Percentiles rank a stretch among this genome's conserved stretches.
Evolutionary conservation across 2,329 filamentous ascomycete genomes (phyloP).

Genomic region (Cladosporium sphaerospermum): DNA sequence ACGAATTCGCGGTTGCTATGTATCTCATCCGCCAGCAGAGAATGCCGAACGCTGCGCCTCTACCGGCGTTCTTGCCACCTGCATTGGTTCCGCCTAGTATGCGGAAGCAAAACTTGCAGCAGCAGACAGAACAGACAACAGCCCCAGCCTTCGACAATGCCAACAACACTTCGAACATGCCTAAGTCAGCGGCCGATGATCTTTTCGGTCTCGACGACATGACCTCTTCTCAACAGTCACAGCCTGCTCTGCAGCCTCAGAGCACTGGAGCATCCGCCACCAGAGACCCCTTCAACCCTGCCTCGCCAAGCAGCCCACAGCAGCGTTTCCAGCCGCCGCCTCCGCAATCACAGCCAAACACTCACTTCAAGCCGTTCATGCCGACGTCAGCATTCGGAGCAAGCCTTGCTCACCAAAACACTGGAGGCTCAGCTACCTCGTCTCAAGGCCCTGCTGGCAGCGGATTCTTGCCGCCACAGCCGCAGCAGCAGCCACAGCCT

Average conservation of each 20-base stretch:
- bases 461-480: slow-evolving; percentile 22
- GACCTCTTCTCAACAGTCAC: slow-evolving; percentile 41
- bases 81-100: slow-evolving; percentile 82
- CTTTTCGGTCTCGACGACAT: slow-evolving; percentile 85
- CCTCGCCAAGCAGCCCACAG: slow-evolving; percentile 48
- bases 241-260: slow-evolving; percentile 55
- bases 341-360: slow-evolving; percentile 28
- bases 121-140: slow-evolving; percentile 42
- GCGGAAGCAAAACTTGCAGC: slow-evolving; percentile 56
- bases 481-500: slow-evolving; percentile 23
- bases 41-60: slow-evolving; percentile 58
- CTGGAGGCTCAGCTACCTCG: slow-evolving; percentile 52
- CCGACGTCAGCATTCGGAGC: slow-evolving; percentile 91
- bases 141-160: slow-evolving; percentile 48
- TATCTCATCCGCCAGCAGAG: slow-evolving; percentile 89
- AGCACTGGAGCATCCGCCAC: slow-evolving; percentile 66
- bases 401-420: slow-evolving; percentile 68
- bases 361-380: slow-evolving; percentile 77
- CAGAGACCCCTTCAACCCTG: slow-evolving; percentile 56
- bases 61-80: slow-evolving; percentile 72
- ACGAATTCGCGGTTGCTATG: slow-evolving; percentile 97
- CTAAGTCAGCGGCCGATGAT: slow-evolving; percentile 84
- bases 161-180: slow-evolving; percentile 40
- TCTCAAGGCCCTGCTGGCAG: slow-evolving; percentile 22
- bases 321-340: slow-evolving; percentile 24